A percentile compares a stretch with the other conserved stretches of the same genome.
Conservation (phyloP, 257 asterid genomes). For the Jacaranda mimosifolia region DNA sequence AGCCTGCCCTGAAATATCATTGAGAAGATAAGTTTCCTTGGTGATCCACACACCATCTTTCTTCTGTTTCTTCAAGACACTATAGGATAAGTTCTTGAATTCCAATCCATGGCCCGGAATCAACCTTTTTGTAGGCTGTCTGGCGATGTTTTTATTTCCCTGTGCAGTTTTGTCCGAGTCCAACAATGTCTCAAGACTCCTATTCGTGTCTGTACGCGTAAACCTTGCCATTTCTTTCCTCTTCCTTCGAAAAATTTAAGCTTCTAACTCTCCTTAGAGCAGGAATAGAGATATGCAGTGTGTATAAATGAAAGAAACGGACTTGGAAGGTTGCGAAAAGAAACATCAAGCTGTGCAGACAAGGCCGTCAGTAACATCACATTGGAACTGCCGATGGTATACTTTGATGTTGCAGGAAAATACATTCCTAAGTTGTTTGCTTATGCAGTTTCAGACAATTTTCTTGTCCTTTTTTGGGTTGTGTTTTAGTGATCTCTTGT, state of each 20-base stretch:
- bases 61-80: conserved; percentile 69
- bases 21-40: conserved; percentile 76
- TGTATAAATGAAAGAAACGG: conserved; percentile 42
- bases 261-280: background rate
- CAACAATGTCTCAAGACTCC: conserved; percentile 67
- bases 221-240: conserved; percentile 46
- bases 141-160: conserved; percentile 37
- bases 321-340: background rate
- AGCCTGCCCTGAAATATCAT: conserved; percentile 87
- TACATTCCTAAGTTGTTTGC: conserved; percentile 32
- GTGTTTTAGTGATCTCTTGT: conserved; percentile 31
- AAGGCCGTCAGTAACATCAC: conserved; percentile 34
- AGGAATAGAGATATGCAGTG: conserved; percentile 18
- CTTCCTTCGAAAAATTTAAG: background rate
- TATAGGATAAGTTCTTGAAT: conserved; percentile 71
- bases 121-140: conserved; percentile 55
- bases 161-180: conserved; percentile 60
- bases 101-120: conserved; percentile 88
- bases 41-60: conserved; percentile 79
- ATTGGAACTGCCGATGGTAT: conserved; percentile 53
- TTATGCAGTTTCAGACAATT: conserved; percentile 27
- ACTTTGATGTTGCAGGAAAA: conserved; percentile 57
- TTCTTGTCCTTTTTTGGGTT: conserved; percentile 30
- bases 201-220: conserved; percentile 42
- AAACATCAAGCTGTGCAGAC: too few relatives aligned